Base-by-base conservation (phyloP, 2,329 filamentous ascomycete genomes). In the Sporothrix pallida region DNA sequence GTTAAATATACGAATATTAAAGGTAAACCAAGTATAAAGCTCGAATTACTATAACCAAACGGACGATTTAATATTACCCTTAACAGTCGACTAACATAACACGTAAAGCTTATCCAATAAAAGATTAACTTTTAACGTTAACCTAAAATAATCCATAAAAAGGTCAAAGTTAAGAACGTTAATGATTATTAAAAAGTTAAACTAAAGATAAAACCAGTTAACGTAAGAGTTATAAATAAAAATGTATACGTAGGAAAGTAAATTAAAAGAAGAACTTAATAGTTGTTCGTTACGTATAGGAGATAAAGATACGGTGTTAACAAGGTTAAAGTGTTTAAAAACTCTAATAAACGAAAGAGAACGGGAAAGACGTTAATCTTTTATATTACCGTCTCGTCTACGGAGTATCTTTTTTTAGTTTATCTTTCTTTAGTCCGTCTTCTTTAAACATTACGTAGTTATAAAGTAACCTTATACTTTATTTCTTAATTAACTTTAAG, bases 231-330 rank as follows among this genome's bases (percentile, higher is more conserved):
- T 23, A 23, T 8, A 58, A 23, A 58, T 23, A 58, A 8, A 58
- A 31, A 58, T 26, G 54, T 3, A 23, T 58, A 23, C 52, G 52
- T 20, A n/a, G n/a, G n/a, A 12, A 56, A n/a, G n/a, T 9, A 56
- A 56, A 56, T n/a, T n/a, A 56, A 56, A 56, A 2, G 52, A n/a
- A 56, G 52, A 56, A 56, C 52, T 23, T 56, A n/a, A n/a, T 10
- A n/a, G 52, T 56, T 56, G 10, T 56, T 56, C 52, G 1, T 56
- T 56, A 10, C 17, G 52, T 23, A n/a, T 56, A 2, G 52, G 52
- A 56, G 52, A 56, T 56, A n/a, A n/a, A 56, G 52, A 56, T 56
- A n/a, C 52, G 10, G 52, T 56, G 52, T 56, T 56, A n/a, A 56
- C 52, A 56, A 56, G 20, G 52, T 56, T 56, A 2, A n/a, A n/a